These are phyloP conservation scores for Rutidosis leptorrhynchoides DNA, from an alignment of 129 eudicot species.

Conservation along the genomic window DNA sequence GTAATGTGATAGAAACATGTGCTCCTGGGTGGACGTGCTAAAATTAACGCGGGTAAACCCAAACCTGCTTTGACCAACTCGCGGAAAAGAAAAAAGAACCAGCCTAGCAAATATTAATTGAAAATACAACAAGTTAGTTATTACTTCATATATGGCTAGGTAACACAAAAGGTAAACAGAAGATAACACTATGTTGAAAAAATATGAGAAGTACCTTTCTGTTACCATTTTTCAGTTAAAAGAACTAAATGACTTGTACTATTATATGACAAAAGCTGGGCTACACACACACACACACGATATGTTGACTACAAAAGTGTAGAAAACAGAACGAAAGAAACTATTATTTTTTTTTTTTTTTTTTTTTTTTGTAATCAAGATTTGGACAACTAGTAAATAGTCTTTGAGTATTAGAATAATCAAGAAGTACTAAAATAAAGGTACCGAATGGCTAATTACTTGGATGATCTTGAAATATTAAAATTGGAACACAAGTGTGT, in stretches of 20 bases:
- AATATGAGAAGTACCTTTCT: too few relatives aligned
- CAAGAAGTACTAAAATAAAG: neutral
- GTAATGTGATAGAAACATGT: too few relatives aligned
- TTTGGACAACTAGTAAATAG: neutral
- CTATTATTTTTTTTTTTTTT: neutral
- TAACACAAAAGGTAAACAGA: too few relatives aligned
- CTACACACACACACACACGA: neutral
- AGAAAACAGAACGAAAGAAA: neutral
- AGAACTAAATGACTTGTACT: neutral
- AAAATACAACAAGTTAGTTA: too few relatives aligned
- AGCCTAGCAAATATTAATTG: too few relatives aligned
- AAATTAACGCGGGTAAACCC: too few relatives aligned
- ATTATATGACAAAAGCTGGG: neutral
- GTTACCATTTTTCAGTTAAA: neutral
- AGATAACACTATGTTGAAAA: too few relatives aligned
- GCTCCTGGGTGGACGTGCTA: too few relatives aligned
- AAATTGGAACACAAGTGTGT: slow-evolving; percentile 21
- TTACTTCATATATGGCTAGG: too few relatives aligned
- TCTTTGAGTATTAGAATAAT: neutral
- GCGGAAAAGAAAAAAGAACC: too few relatives aligned
- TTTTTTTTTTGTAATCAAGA: neutral
- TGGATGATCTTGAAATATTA: neutral
- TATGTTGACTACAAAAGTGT: neutral
- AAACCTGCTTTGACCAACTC: too few relatives aligned
- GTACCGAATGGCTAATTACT: neutral